phyloP scores from a whole-genome alignment of 2,329 filamentous ascomycete genomes.

The Xylariaceae sp. region DNA sequence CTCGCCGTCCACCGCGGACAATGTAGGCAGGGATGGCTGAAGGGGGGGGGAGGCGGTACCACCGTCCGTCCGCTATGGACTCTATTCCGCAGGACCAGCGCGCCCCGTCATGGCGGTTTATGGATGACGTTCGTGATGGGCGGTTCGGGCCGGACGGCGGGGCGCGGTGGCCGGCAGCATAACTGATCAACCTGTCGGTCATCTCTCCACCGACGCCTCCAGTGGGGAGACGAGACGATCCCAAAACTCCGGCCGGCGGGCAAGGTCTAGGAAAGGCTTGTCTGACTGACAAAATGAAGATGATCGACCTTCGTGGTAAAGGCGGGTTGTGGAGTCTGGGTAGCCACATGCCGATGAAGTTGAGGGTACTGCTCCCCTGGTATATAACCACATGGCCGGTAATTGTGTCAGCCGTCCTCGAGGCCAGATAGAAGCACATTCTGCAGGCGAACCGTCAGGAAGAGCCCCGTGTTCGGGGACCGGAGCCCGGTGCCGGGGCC shows the following conservation, averaged over 20 bases:
- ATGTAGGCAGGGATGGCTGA: constrained; percentile 22
- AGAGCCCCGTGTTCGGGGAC: constrained; percentile 53
- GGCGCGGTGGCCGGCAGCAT: no score
- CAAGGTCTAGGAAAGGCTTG: constrained; percentile 24
- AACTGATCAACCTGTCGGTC: no score
- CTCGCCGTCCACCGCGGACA: constrained; percentile 62
- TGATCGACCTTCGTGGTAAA: no score
- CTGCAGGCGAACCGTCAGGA: constrained; percentile 41
- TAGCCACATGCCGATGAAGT: constrained; percentile 41
- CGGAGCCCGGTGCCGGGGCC: constrained; percentile 42
- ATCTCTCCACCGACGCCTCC: constrained; percentile 47
- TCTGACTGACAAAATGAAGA: constrained; percentile 23
- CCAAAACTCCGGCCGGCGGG: constrained; percentile 56
- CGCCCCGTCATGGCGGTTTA: constrained; percentile 46
- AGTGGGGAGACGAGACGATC: constrained; percentile 61
- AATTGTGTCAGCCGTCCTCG: constrained; percentile 52
- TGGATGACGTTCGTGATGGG: constrained; percentile 40
- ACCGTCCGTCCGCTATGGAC: constrained; percentile 55
- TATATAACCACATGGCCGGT: constrained; percentile 51
- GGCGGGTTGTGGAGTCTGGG: no score
- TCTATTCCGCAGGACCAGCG: constrained; percentile 46
- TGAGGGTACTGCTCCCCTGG: constrained; percentile 29
- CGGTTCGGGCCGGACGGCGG: no score
- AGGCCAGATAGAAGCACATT: constrained; percentile 53
- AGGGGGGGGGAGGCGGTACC: constrained; percentile 51